phyloP scores from a whole-genome alignment of 2,329 filamentous ascomycete genomes.

The Diaporthe citrichinensis region DNA sequence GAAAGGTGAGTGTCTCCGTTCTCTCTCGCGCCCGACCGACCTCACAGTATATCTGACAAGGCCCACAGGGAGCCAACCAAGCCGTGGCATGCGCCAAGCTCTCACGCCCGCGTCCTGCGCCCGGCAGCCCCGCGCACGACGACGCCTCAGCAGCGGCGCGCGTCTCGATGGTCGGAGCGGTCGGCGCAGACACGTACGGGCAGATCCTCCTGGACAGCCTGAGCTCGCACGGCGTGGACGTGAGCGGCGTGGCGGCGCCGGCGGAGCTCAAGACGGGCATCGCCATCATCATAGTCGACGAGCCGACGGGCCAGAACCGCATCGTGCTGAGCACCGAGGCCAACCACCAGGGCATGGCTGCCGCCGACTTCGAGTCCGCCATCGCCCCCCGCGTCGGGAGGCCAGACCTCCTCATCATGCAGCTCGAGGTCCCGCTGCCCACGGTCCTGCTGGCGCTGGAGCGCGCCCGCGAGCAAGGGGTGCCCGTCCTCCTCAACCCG shows the following conservation, averaged over 20 bases:
- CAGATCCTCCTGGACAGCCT: constrained; percentile 71
- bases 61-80: constrained; percentile 85
- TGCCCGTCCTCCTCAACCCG: constrained; percentile 85
- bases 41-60: background rate
- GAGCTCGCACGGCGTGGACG: constrained; percentile 72
- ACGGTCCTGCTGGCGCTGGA: constrained; percentile 75
- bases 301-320: constrained; percentile 80
- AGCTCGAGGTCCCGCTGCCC: constrained; percentile 81
- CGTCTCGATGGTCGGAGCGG: constrained; percentile 81
- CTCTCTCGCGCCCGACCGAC: fast-evolving
- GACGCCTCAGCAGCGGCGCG: constrained; percentile 45
- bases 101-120: constrained; percentile 64
- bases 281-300: constrained; percentile 83
- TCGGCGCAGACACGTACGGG: constrained; percentile 79
- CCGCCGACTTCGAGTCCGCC: constrained; percentile 2
- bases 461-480: constrained; percentile 60
- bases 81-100: constrained; percentile 90
- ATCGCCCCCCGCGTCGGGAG: constrained; percentile 41
- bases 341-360: constrained; percentile 62
- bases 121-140: constrained; percentile 65
- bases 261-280: constrained; percentile 72
- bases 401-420: constrained; percentile 79
- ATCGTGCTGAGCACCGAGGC: constrained; percentile 82
- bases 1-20: constrained; percentile 67
- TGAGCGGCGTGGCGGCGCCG: constrained; percentile 63